Conservation (phyloP, 2,329 filamentous ascomycete genomes). For the Pseudofabraea citricarpa region DNA sequence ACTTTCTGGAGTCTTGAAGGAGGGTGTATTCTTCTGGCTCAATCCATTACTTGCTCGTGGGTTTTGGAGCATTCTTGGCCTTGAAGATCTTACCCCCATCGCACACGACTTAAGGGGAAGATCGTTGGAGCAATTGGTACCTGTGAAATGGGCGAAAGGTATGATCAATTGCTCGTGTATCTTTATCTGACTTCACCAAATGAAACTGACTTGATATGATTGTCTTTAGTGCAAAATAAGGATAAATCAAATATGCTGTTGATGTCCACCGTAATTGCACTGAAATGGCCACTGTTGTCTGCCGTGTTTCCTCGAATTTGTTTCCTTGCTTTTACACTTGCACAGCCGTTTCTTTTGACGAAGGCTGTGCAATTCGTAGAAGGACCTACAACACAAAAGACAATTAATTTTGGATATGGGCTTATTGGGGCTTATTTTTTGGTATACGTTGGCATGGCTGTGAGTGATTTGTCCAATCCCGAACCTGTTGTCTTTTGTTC, state of each 20-base stretch:
- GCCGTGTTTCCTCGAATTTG: slow-evolving; percentile 13
- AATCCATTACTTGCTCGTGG: slow-evolving; percentile 29
- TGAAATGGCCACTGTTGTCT: slow-evolving; percentile 10
- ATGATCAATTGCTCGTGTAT: too few relatives aligned
- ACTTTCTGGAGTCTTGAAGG: slow-evolving; percentile 27
- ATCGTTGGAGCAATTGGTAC: slow-evolving; percentile 10
- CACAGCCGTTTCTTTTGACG: not conserved
- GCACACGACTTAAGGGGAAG: slow-evolving; percentile 4
- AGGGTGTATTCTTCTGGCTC: slow-evolving; percentile 32
- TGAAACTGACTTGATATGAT: too few relatives aligned
- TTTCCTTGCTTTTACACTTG: slow-evolving; percentile 15
- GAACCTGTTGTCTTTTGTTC: not conserved
- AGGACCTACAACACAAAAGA: not conserved
- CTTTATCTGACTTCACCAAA: too few relatives aligned
- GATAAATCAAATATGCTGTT: too few relatives aligned
- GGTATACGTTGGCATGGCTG: not conserved
- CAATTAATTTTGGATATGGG: not conserved
- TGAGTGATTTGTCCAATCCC: not conserved
- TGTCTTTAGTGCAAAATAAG: too few relatives aligned
- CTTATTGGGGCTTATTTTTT: not conserved
- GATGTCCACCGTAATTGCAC: slow-evolving; percentile 8
- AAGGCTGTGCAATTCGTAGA: not conserved
- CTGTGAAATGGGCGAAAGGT: too few relatives aligned
- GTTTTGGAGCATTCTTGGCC: slow-evolving; percentile 23
- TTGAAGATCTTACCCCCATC: slow-evolving; percentile 24